phyloP scores from a whole-genome alignment of 805 yeast species.

The Nakazawaea anatomiae region DNA sequence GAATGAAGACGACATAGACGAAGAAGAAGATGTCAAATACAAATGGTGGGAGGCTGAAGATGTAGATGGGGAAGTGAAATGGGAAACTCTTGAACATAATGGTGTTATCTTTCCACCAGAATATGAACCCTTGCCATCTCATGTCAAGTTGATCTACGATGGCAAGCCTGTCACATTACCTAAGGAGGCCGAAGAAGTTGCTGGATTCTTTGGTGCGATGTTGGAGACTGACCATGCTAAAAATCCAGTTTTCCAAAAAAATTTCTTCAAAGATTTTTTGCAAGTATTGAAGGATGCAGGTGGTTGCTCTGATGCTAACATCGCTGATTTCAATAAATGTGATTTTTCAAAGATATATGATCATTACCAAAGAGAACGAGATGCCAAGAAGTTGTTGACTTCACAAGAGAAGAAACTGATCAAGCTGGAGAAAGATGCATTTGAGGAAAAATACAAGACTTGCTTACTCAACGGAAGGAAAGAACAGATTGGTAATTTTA shows the following conservation, averaged over 20 bases:
- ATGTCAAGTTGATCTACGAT: slow-evolving; percentile 70
- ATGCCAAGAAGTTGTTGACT: slow-evolving; percentile 63
- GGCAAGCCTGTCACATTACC: slow-evolving; percentile 74
- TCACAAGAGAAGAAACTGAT: slow-evolving; percentile 70
- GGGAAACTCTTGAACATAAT: slow-evolving; percentile 82
- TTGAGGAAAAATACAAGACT: slow-evolving; percentile 76
- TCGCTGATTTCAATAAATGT: slow-evolving; percentile 57
- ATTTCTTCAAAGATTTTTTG: slow-evolving; percentile 77
- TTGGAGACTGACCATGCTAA: slow-evolving; percentile 82
- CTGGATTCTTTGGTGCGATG: slow-evolving; percentile 90
- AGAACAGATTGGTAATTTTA: slow-evolving; percentile 90
- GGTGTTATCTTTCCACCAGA: slow-evolving; percentile 95
- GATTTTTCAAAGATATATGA: slow-evolving; percentile 74
- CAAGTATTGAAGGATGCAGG: slow-evolving; percentile 65
- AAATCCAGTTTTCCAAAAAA: slow-evolving; percentile 79
- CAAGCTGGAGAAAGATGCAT: slow-evolving; percentile 64
- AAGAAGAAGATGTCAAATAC: slow-evolving; percentile 55
- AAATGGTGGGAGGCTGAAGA: slow-evolving; percentile 85
- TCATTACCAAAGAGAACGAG: slow-evolving; percentile 62
- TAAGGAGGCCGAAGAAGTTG: slow-evolving; percentile 87
- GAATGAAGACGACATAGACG: slow-evolving; percentile 27
- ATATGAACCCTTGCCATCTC: slow-evolving; percentile 77
- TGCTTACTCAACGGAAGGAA: slow-evolving; percentile 82
- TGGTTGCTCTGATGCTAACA: slow-evolving; percentile 47
- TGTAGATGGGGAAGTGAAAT: slow-evolving; percentile 68